phyloP scores from a whole-genome alignment of 805 yeast genomes.

The Zygotorulaspora sp. region DNA sequence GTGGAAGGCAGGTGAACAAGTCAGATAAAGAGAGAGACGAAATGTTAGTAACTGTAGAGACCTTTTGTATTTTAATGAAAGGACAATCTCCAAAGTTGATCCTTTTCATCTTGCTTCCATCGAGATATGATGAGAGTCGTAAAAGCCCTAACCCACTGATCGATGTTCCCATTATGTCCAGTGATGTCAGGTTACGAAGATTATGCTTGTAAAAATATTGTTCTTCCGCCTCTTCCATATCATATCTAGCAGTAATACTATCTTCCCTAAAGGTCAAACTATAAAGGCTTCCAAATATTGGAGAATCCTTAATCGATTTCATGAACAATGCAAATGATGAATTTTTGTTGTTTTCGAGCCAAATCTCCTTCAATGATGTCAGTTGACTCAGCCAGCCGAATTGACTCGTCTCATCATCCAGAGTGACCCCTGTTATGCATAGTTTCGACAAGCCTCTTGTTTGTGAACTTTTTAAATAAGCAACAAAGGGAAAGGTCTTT shows the following conservation, averaged over 20 bases:
- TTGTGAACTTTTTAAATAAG: conserved; percentile 12
- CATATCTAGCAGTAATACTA: conserved; percentile 10
- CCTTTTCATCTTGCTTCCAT: conserved; percentile 10
- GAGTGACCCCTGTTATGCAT: conserved; percentile 24
- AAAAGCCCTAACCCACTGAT: conserved; percentile 26
- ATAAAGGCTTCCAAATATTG: conserved; percentile 17
- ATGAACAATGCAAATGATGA: conserved; percentile 21
- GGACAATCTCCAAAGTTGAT: conserved; percentile 33
- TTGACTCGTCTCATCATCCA: conserved; percentile 6
- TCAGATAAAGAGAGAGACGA: conserved; percentile 15
- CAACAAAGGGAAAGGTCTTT: conserved; percentile 16
- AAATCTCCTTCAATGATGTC: conserved; percentile 21
- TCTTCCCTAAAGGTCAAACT: conserved; percentile 31
- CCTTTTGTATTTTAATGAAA: conserved; percentile 13
- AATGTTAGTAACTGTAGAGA: conserved; percentile 6
- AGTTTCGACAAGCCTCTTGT: conserved; percentile 13
- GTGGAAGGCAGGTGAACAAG: conserved; percentile 14
- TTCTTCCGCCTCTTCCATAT: conserved; percentile 15
- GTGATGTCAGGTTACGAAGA: conserved; percentile 14
- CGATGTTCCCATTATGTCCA: conserved; percentile 32
- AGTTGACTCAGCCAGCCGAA: conserved; percentile 28
- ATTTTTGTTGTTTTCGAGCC: conserved; percentile 31
- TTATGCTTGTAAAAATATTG: conserved; percentile 16
- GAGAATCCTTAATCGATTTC: conserved; percentile 11
- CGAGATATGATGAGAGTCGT: conserved; percentile 15